Evolutionary conservation across 257 asterid species (phyloP), one percentile per base, ranked within the genome.

Genomic region (Echium plantagineum): DNA sequence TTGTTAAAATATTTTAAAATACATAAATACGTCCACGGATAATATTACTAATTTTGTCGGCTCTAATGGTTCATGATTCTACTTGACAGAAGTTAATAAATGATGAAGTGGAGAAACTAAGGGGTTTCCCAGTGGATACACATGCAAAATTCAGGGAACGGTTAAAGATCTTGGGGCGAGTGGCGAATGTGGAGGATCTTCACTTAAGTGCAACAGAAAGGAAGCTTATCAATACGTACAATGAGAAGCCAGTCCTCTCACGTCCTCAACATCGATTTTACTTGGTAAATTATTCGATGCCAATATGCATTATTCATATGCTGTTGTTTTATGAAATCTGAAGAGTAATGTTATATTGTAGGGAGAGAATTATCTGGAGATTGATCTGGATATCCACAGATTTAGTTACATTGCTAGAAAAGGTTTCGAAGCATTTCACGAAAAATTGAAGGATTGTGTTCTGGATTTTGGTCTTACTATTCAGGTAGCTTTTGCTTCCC

Each of bases 191-290:
- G 13, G 98, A 91, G 57, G 95, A 84, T 61, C 85, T 91, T 70
- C 83, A 74, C 12, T 66, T 91, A 65, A 80, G 73, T 59, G 68
- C 81, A 1, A 79, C 98, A 2, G 98, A 85, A 81, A 88, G 85
- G 81, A 88, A 86, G 69, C 95, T 91, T 54, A 76, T 91, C 85
- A 84, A 81, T 63, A 86, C 94, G 70, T 91, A 88, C 77, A 88
- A 90, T 16, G 98, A 90, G 71, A 90, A 87, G 71, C 98, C 98
- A 0, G 81, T 90, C 62, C 96, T 90, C 66, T 72, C 98, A 4
- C 98, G 96, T 55, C 96, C 98, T 56, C 98, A 90, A 57, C 97
- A 90, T 66, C 90, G 85, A 66, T 90, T 90, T 74, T 80, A 81
- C 90, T 58, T 72, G 94, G 97, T 91, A 80, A 31, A 68, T 42